phyloP scores from a whole-genome alignment of 129 eudicot genomes.

The Helianthus tuberosus region DNA sequence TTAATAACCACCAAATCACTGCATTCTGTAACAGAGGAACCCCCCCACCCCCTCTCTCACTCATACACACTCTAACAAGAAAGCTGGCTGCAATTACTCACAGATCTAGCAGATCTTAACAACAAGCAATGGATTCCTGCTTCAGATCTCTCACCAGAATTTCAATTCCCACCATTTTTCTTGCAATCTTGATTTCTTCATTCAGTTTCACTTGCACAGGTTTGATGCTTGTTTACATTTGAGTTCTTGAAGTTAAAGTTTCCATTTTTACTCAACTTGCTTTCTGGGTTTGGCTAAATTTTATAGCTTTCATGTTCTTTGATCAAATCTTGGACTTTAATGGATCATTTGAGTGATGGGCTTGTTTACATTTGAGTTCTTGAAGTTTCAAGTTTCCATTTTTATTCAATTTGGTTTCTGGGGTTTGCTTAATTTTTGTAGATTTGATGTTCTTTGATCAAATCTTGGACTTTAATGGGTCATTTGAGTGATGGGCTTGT shows the following conservation, averaged over 20 bases:
- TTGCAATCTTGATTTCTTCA: slow-evolving; percentile 54
- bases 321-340: not conserved
- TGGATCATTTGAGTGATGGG: too few species aligned
- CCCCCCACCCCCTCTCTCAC: slow-evolving; percentile 8
- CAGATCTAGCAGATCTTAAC: slow-evolving; percentile 35
- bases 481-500: too few species aligned
- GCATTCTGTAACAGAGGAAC: slow-evolving; percentile 27
- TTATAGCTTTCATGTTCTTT: not conserved
- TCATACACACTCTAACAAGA: not conserved
- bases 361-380: too few species aligned
- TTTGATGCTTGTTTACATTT: slow-evolving; percentile 24
- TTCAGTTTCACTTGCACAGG: slow-evolving; percentile 74
- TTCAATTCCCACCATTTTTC: slow-evolving; percentile 34
- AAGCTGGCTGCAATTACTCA: slow-evolving; percentile 36
- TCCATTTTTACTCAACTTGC: slow-evolving; percentile 13
- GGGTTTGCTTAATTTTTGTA: slow-evolving; percentile 23
- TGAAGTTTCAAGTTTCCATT: not conserved
- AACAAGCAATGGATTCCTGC: slow-evolving; percentile 47
- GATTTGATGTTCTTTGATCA: not conserved
- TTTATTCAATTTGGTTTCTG: slow-evolving; percentile 24
- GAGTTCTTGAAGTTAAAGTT: not conserved
- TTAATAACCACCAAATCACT: slow-evolving; percentile 33
- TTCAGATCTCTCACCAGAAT: slow-evolving; percentile 51
- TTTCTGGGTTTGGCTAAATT: slow-evolving; percentile 24
- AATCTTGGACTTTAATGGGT: not conserved